Evolutionary conservation across 129 eudicot genomes (phyloP).

Genomic region (Lactuca sativa): DNA sequence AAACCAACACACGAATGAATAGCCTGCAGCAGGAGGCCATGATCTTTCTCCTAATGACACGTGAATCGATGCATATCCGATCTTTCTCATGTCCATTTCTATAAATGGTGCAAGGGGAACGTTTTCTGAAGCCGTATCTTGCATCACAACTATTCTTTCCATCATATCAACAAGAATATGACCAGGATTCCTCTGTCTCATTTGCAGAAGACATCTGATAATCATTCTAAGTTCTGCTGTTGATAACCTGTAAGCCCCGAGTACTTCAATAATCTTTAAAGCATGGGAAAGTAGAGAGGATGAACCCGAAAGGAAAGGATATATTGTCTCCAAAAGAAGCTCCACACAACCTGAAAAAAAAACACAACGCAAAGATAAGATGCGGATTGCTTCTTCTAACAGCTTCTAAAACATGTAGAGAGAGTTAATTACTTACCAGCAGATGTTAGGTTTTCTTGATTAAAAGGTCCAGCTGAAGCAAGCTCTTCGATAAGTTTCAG

Average conservation of each 20-base stretch:
- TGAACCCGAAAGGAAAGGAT: conserved; percentile 75
- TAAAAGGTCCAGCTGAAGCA: conserved; percentile 83
- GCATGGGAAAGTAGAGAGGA: conserved; percentile 75
- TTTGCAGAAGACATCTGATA: conserved; percentile 76
- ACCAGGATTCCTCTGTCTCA: conserved; percentile 67
- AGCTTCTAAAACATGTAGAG: not conserved
- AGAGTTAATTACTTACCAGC: conserved; percentile 52
- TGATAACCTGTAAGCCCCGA: conserved; percentile 92
- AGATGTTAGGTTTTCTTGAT: conserved; percentile 92
- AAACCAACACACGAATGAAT: conserved; percentile 98
- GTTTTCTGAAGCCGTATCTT: conserved; percentile 65
- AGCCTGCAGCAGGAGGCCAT: conserved; percentile 99
- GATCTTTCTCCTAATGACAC: conserved; percentile 97
- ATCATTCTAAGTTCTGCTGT: conserved; percentile 81
- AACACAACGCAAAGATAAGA: conserved; percentile 10
- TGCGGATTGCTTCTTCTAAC: conserved; percentile 2
- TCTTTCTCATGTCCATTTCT: conserved; percentile 95
- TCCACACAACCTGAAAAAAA: conserved; percentile 78
- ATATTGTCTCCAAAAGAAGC: conserved; percentile 80
- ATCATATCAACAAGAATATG: conserved; percentile 83
- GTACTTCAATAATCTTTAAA: conserved; percentile 88
- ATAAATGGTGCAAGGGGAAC: conserved; percentile 88
- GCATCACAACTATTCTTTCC: conserved; percentile 74
- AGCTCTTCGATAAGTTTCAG: conserved; percentile 75
- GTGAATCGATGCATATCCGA: conserved; percentile 84